phyloP scores from a whole-genome alignment of 345 rosid species.

The Hypericum androsaemum region DNA sequence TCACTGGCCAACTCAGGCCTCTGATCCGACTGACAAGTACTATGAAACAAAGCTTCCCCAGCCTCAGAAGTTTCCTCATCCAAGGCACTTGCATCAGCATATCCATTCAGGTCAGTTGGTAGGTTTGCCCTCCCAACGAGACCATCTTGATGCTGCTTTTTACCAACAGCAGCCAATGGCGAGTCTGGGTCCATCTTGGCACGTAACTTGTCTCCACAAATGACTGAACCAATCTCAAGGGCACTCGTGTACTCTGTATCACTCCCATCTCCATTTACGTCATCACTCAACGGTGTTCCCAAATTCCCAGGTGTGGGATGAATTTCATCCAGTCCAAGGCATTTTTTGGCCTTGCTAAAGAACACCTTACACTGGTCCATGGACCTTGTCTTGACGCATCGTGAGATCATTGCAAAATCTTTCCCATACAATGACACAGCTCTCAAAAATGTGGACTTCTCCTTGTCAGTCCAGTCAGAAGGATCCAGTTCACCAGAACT shows the following conservation, averaged over 20 bases:
- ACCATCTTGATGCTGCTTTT: constrained; percentile 27
- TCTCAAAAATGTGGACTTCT: constrained; percentile 58
- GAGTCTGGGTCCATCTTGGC: constrained; percentile 31
- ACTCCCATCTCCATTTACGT: constrained; percentile 62
- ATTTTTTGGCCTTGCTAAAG: constrained; percentile 84
- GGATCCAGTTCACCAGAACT: constrained; percentile 86
- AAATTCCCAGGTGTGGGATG: constrained; percentile 32
- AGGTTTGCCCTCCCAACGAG: constrained; percentile 15
- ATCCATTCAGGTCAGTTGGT: constrained; percentile 23
- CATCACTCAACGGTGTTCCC: constrained; percentile 42
- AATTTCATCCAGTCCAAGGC: constrained; percentile 72
- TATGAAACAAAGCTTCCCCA: constrained; percentile 20
- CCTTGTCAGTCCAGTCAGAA: constrained; percentile 86
- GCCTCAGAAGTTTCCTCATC: constrained; percentile 23
- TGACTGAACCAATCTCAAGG: constrained; percentile 39
- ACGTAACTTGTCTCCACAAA: constrained; percentile 32
- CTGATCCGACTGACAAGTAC: constrained; percentile 18
- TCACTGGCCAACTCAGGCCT: constrained; percentile 13
- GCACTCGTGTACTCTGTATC: constrained; percentile 60
- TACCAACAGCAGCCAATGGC: constrained; percentile 18
- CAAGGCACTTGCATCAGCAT: constrained; percentile 28
- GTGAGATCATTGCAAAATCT: constrained; percentile 69
- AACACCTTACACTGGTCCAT: constrained; percentile 82
- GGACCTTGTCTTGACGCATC: constrained; percentile 57
- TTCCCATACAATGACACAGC: constrained; percentile 73